Evolutionary conservation across 2,329 filamentous ascomycete genomes (phyloP).

Genomic region (Fusarium sp.): DNA sequence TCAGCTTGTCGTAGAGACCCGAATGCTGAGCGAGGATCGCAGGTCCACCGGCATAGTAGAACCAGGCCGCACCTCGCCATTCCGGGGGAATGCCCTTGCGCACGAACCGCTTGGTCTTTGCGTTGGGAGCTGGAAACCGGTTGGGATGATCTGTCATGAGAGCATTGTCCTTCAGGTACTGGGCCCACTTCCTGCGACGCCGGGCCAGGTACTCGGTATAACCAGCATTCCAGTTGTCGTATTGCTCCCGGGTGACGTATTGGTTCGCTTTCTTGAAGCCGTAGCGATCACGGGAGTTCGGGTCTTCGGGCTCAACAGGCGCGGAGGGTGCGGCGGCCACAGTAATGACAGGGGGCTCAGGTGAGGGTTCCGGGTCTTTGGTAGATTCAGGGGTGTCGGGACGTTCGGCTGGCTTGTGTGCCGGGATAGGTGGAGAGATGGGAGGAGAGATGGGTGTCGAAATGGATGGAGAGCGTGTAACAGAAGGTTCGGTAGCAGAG

Average conservation of each 20-base stretch:
- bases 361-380: conserved; percentile 15
- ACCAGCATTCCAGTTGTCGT: conserved; percentile 81
- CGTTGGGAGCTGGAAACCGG: conserved; percentile 82
- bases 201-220: conserved; percentile 82
- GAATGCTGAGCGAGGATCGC: conserved; percentile 80
- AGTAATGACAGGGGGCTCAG: conserved; percentile 41
- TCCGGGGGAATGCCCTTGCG: conserved; percentile 94
- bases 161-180: conserved; percentile 80
- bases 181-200: conserved; percentile 84
- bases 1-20: conserved; percentile 79
- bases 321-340: conserved; percentile 38
- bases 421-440: conserved; percentile 15
- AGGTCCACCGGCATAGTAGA: conserved; percentile 92
- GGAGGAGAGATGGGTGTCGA: conserved; percentile 33
- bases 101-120: conserved; percentile 89
- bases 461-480: conserved; percentile 15
- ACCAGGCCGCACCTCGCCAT: conserved; percentile 96
- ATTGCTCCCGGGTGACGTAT: conserved; percentile 80
- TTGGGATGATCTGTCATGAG: conserved; percentile 78
- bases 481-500: conserved; percentile 15
- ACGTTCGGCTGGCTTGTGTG: conserved; percentile 19
- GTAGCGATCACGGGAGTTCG: conserved; percentile 78
- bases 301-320: conserved; percentile 57
- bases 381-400: conserved; percentile 29
- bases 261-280: conserved; percentile 92